Evolutionary conservation across 129 eudicot species (phyloP).

Genomic region (Escallonia herrerae): DNA sequence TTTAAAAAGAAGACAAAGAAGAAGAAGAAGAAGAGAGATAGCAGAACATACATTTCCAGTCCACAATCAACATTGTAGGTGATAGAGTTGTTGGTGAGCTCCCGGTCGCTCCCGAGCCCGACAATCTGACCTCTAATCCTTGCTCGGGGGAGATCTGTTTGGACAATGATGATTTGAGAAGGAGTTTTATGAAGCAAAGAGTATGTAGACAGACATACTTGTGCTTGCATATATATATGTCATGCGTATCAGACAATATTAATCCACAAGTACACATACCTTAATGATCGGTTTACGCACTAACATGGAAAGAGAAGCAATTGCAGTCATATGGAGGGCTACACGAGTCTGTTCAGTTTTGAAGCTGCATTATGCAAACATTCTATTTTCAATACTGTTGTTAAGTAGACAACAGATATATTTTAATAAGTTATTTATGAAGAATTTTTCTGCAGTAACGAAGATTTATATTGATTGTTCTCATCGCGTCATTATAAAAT

Average conservation of each 20-base stretch:
- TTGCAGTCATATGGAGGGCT: slow-evolving; percentile 74
- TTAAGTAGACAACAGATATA: slow-evolving; percentile 4
- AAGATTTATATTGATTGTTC: too few relatives aligned
- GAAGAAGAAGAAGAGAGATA: not conserved
- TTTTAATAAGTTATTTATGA: too few relatives aligned
- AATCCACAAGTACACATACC: slow-evolving; percentile 27
- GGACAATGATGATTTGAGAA: not conserved
- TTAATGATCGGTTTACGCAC: slow-evolving; percentile 59
- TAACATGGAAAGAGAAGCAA: slow-evolving; percentile 67
- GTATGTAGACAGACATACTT: not conserved
- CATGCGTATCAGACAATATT: not conserved
- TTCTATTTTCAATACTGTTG: not conserved
- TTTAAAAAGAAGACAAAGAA: not conserved
- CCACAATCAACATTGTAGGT: slow-evolving; percentile 54
- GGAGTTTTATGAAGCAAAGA: slow-evolving; percentile 1
- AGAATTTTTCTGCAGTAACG: too few relatives aligned
- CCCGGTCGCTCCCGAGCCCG: slow-evolving; percentile 81
- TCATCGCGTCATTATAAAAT: too few relatives aligned
- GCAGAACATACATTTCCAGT: slow-evolving; percentile 70
- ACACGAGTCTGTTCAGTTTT: slow-evolving; percentile 64
- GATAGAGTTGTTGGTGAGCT: slow-evolving; percentile 81
- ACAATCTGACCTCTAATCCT: slow-evolving; percentile 67
- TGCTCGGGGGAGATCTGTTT: slow-evolving; percentile 58
- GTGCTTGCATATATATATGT: not conserved
- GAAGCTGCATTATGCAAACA: slow-evolving; percentile 47